These are phyloP conservation scores for Cercospora beticola DNA, from an alignment of 2,329 filamentous ascomycete species.

Conservation along the genomic window DNA sequence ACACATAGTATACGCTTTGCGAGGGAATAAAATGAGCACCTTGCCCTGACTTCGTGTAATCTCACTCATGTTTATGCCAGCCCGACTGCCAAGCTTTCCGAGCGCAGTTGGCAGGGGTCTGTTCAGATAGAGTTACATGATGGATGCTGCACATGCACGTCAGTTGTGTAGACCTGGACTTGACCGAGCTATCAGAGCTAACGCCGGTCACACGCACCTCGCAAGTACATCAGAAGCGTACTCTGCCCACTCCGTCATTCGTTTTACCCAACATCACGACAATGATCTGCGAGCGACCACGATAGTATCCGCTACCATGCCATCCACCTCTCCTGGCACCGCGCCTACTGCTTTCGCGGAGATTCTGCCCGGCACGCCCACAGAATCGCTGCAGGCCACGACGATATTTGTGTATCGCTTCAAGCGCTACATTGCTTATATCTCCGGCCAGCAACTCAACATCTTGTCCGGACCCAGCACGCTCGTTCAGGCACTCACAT, in stretches of 20 bases:
- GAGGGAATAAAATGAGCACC: neutral
- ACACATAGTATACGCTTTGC: neutral
- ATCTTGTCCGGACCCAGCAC: slow-evolving; percentile 73
- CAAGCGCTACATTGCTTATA: slow-evolving; percentile 75
- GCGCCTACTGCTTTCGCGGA: slow-evolving; percentile 30
- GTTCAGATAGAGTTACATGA: slow-evolving; percentile 3
- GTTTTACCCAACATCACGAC: neutral
- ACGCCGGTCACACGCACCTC: neutral
- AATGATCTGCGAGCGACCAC: slow-evolving; percentile 6
- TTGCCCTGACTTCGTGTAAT: neutral
- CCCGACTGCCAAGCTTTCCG: neutral
- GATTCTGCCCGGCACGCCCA: slow-evolving; percentile 76
- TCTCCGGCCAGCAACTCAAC: slow-evolving; percentile 83
- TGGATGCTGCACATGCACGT: slow-evolving; percentile 6
- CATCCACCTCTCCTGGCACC: slow-evolving; percentile 33
- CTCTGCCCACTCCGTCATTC: neutral
- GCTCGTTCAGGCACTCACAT: slow-evolving; percentile 75
- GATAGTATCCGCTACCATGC: slow-evolving; percentile 31
- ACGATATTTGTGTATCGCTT: slow-evolving; percentile 71
- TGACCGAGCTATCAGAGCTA: neutral
- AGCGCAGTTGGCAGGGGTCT: neutral
- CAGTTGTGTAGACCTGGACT: neutral
- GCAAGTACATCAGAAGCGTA: neutral
- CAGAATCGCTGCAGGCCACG: slow-evolving; percentile 74
- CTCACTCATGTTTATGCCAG: neutral